These are phyloP conservation scores for Kodamaea derodonti DNA, from an alignment of 1,139 yeast genomes.

Conservation along the genomic window DNA sequence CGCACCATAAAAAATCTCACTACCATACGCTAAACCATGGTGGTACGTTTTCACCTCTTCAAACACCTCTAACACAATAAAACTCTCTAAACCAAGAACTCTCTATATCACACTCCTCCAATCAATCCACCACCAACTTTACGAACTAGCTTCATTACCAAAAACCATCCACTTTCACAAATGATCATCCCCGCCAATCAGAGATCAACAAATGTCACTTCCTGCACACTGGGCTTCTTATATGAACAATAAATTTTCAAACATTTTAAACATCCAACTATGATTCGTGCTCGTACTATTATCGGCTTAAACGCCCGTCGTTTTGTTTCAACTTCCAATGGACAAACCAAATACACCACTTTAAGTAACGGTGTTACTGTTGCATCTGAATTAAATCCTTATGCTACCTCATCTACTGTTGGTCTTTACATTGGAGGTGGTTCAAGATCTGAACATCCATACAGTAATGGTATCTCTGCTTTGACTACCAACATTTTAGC, in stretches of 20 bases:
- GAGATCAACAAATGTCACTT: no score
- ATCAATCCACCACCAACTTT: no score
- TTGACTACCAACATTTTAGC: constrained; percentile 51
- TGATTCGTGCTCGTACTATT: constrained; percentile 40
- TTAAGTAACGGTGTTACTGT: constrained; percentile 69
- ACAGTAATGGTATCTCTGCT: constrained; percentile 75
- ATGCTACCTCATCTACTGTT: constrained; percentile 54
- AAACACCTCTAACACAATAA: no score
- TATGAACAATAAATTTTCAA: constrained; percentile 1
- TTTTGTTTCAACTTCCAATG: constrained; percentile 54
- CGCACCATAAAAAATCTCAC: no score
- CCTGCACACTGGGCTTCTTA: not conserved
- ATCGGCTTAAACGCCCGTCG: constrained; percentile 45
- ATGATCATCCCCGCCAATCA: no score
- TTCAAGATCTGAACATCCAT: constrained; percentile 72
- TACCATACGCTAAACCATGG: no score
- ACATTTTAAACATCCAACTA: no score
- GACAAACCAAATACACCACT: constrained; percentile 65
- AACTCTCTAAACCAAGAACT: no score
- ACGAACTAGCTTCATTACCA: no score
- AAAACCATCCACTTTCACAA: no score
- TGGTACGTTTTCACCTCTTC: no score
- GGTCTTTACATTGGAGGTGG: constrained; percentile 76
- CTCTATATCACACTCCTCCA: no score
- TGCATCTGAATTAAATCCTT: constrained; percentile 61